Percentiles rank a stretch among this genome's conserved stretches.
These are phyloP conservation scores for Beauveria varroae DNA, from an alignment of 2,329 filamentous ascomycete species.

Conservation along the genomic window DNA sequence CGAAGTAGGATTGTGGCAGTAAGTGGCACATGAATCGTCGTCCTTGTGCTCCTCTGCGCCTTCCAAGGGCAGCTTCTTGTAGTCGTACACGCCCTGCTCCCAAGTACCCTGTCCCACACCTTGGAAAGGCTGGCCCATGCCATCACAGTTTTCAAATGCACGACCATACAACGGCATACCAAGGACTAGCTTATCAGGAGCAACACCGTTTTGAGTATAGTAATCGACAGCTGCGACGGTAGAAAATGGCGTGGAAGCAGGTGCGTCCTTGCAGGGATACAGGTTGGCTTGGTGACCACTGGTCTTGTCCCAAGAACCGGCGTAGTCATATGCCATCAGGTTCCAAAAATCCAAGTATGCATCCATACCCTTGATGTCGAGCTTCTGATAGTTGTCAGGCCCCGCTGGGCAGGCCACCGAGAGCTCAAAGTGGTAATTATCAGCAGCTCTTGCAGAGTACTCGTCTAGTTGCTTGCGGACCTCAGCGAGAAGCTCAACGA, in stretches of 20 bases:
- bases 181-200: conserved; percentile 67
- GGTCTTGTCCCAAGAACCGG: conserved; percentile 68
- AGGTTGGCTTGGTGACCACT: conserved; percentile 80
- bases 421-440: conserved; percentile 51
- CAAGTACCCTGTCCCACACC: conserved; percentile 74
- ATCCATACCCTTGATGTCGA: conserved; percentile 60
- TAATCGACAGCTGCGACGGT: conserved; percentile 61
- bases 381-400: conserved; percentile 51
- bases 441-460: conserved; percentile 39
- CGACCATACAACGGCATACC: conserved; percentile 92
- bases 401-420: conserved; percentile 59
- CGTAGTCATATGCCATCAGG: conserved; percentile 83
- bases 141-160: conserved; percentile 71
- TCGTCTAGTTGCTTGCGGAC: conserved; percentile 51
- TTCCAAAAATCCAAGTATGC: conserved; percentile 66
- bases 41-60: conserved; percentile 61
- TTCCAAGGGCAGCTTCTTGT: conserved; percentile 69
- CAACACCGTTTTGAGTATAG: conserved; percentile 61
- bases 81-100: conserved; percentile 83
- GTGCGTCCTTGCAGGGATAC: conserved; percentile 48
- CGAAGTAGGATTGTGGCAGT: conserved; percentile 60
- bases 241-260: conserved; percentile 68
- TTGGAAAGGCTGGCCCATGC: conserved; percentile 59
- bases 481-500: conserved; percentile 50
- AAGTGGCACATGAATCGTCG: conserved; percentile 58